A percentile compares a stretch with the other conserved stretches of the same genome.
These are phyloP conservation scores for Suillus hirtellus DNA, from an alignment of 768 basidiomycete genomes.

Conservation along the genomic window DNA sequence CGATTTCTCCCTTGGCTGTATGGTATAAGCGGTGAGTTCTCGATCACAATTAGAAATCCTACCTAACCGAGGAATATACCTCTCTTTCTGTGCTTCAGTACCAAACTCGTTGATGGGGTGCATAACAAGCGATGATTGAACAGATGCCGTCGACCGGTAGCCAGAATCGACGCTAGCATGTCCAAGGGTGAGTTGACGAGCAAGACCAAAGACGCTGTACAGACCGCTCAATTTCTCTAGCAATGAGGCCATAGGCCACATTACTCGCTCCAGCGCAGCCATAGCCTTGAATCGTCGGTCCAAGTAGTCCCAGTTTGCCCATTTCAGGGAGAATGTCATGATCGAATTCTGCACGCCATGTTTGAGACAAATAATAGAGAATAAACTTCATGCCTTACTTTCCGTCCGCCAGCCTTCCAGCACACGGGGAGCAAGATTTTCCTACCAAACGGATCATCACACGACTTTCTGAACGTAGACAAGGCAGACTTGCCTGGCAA, in stretches of 20 bases:
- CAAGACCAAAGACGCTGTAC: slow-evolving; percentile 12
- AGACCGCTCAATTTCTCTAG: slow-evolving; percentile 89
- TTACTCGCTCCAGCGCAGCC: slow-evolving; percentile 91
- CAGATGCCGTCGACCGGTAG: slow-evolving; percentile 92
- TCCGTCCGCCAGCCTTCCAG: slow-evolving; percentile 86
- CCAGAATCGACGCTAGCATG: slow-evolving; percentile 85
- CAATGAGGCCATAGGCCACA: slow-evolving; percentile 93
- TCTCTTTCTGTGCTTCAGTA: slow-evolving; percentile 85
- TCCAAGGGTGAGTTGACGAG: background rate
- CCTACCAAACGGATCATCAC: slow-evolving; percentile 43
- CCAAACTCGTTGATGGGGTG: slow-evolving; percentile 91
- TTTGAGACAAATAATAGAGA: slow-evolving; percentile 1
- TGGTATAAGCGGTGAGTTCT: slow-evolving; percentile 12
- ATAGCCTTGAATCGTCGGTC: slow-evolving; percentile 90
- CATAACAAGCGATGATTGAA: slow-evolving; percentile 97
- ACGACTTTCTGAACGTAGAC: background rate
- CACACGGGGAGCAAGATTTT: slow-evolving; percentile 85
- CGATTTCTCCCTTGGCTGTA: slow-evolving; percentile 77
- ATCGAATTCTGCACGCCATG: slow-evolving; percentile 62
- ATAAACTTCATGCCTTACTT: slow-evolving; percentile 42
- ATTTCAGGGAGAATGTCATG: slow-evolving; percentile 79
- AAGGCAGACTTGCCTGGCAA: slow-evolving; percentile 59
- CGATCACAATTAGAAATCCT: slow-evolving; percentile 16
- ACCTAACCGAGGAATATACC: slow-evolving; percentile 85
- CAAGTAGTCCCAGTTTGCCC: slow-evolving; percentile 89